A percentile compares a stretch with the other conserved stretches of the same genome.
These are phyloP conservation scores for Phenoliferia sp. DNA, from an alignment of 1,284 basidiomycete species.

Conservation along the genomic window DNA sequence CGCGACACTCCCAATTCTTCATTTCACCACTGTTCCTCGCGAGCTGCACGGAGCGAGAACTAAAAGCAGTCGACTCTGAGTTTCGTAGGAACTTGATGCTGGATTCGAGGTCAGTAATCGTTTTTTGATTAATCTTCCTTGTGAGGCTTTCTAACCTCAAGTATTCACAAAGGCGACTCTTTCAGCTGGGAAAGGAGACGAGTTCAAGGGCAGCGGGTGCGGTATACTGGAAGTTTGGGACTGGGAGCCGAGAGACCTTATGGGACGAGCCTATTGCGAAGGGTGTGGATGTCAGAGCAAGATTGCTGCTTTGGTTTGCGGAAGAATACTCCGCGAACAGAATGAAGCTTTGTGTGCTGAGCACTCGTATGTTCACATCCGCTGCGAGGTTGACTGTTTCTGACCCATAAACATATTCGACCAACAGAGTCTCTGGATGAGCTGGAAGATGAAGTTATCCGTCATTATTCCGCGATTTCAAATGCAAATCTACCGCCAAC, in stretches of 20 bases:
- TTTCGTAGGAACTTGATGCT: conserved; percentile 94
- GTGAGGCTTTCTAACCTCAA: too few relatives aligned
- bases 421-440: conserved; percentile 70
- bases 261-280: conserved; percentile 55
- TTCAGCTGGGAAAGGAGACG: conserved; percentile 81
- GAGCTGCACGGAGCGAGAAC: conserved; percentile 86
- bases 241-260: conserved; percentile 78
- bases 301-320: conserved; percentile 90
- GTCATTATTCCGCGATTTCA: conserved; percentile 67
- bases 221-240: conserved; percentile 43
- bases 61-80: conserved; percentile 96
- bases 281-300: conserved; percentile 64
- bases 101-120: too few relatives aligned
- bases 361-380: conserved; percentile 60
- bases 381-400: neutral
- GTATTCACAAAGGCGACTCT: conserved; percentile 71
- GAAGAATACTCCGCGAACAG: conserved; percentile 87
- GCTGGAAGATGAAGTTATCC: conserved; percentile 62
- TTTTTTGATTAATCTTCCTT: too few relatives aligned
- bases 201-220: neutral
- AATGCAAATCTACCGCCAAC: conserved; percentile 53
- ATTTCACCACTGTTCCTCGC: conserved; percentile 79
- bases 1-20: conserved; percentile 91
- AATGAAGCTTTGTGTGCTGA: conserved; percentile 90
- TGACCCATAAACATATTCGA: neutral